Percentiles rank a stretch among this genome's conserved stretches.
These are phyloP conservation scores for Leccinum brunneo-olivaceum DNA, from an alignment of 1,284 basidiomycete genomes.

Conservation along the genomic window DNA sequence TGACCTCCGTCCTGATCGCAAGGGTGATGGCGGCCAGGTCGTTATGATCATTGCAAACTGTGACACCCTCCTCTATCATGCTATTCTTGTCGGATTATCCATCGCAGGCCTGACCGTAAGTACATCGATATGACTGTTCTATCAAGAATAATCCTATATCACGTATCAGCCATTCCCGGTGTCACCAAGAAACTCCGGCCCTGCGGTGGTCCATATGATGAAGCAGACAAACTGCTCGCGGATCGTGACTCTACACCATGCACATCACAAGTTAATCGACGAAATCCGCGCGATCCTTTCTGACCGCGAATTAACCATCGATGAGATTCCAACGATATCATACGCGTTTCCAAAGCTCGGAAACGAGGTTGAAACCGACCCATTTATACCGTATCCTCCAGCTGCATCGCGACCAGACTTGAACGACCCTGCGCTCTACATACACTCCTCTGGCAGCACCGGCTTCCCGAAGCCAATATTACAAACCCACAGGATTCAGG, in stretches of 20 bases:
- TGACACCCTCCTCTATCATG: slow-evolving; percentile 32
- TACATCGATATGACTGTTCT: background rate
- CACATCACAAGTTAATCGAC: slow-evolving; percentile 24
- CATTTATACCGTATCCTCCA: background rate
- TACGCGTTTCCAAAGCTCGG: slow-evolving; percentile 1
- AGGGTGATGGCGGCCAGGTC: slow-evolving; percentile 26
- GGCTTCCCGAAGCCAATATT: background rate
- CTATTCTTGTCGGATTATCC: slow-evolving; percentile 24
- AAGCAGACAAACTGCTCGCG: slow-evolving; percentile 25
- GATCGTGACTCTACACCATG: slow-evolving; percentile 27
- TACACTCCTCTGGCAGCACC: slow-evolving; percentile 1
- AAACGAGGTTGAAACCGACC: background rate
- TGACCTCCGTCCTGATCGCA: slow-evolving; percentile 20
- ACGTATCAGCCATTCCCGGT: slow-evolving; percentile 30
- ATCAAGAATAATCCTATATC: background rate
- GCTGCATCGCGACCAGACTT: background rate
- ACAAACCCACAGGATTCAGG: background rate
- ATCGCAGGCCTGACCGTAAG: slow-evolving; percentile 29
- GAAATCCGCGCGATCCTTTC: slow-evolving; percentile 12
- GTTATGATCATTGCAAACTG: slow-evolving; percentile 31
- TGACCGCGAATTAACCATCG: background rate
- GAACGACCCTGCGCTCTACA: background rate
- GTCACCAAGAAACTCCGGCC: slow-evolving; percentile 30
- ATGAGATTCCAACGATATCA: background rate
- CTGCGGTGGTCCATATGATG: slow-evolving; percentile 29